Percentiles rank a stretch among this genome's conserved stretches.
Evolutionary conservation across 805 yeast genomes (phyloP).

Genomic region (Scheffersomyces spartinae): DNA sequence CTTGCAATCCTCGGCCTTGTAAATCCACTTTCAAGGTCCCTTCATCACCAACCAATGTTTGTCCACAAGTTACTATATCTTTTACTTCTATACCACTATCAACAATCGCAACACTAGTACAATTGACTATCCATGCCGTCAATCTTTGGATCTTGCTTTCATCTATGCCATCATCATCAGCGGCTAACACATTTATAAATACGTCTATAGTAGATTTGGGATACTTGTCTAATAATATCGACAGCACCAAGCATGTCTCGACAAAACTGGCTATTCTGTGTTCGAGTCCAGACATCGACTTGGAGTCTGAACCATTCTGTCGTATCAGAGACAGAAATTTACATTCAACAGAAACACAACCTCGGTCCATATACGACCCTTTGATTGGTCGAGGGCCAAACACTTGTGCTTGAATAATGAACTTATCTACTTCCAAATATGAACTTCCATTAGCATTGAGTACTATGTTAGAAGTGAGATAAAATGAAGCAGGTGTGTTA

Average conservation of each 20-base stretch:
- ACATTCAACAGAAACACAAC: conserved; percentile 51
- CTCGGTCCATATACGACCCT: conserved; percentile 58
- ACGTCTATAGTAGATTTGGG: conserved; percentile 87
- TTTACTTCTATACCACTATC: conserved; percentile 77
- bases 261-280: conserved; percentile 36
- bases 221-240: conserved; percentile 55
- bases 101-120: conserved; percentile 62
- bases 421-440: conserved; percentile 56
- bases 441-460: conserved; percentile 76
- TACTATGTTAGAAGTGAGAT: too few species aligned
- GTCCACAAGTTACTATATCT: conserved; percentile 67
- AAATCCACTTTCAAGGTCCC: too few species aligned
- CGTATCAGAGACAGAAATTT: conserved; percentile 38
- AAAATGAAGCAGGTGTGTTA: too few species aligned
- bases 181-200: conserved; percentile 55
- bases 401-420: conserved; percentile 55
- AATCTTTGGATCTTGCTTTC: too few species aligned
- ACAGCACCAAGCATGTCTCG: conserved; percentile 38
- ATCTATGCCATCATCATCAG: too few species aligned
- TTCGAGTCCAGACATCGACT: too few species aligned
- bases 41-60: too few species aligned
- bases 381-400: conserved; percentile 86
- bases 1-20: conserved; percentile 21
- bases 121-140: conserved; percentile 44
- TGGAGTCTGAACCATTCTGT: too few species aligned